phyloP scores from a whole-genome alignment of 2,329 filamentous ascomycete species.

The Stachybotrys echinatus region DNA sequence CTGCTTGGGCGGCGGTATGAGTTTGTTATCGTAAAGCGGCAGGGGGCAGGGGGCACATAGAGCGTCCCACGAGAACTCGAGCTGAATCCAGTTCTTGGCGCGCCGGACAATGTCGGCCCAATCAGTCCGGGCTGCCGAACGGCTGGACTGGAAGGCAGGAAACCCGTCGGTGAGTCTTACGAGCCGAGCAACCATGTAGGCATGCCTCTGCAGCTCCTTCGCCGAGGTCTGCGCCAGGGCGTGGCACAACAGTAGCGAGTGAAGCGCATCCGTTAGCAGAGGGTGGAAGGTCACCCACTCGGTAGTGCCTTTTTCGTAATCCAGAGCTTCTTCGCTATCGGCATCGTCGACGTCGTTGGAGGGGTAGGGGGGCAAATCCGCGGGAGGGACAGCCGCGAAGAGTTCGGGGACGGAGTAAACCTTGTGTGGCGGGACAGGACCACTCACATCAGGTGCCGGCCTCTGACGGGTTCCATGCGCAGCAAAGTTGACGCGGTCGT shows the following conservation, averaged over 20 bases:
- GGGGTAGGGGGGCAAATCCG: constrained; percentile 65
- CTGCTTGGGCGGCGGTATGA: constrained; percentile 10
- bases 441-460: constrained; percentile 24
- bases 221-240: constrained; percentile 72
- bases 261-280: constrained; percentile 70
- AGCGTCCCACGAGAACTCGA: constrained; percentile 62
- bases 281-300: constrained; percentile 66
- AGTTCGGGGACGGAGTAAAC: constrained; percentile 51
- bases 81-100: constrained; percentile 63
- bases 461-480: constrained; percentile 41
- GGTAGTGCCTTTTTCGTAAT: constrained; percentile 19
- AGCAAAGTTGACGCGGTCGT: constrained; percentile 51
- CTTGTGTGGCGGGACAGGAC: constrained; percentile 24
- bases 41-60: constrained; percentile 60
- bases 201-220: constrained; percentile 73
- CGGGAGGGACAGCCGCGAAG: constrained; percentile 63
- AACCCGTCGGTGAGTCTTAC: constrained; percentile 72
- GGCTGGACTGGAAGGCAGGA: constrained; percentile 70
- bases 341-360: constrained; percentile 29
- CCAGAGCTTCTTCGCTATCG: constrained; percentile 21
- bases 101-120: constrained; percentile 73
- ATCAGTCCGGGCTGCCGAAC: constrained; percentile 68
- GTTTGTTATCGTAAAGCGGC: constrained; percentile 22
- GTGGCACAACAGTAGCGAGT: constrained; percentile 73
- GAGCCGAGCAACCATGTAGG: constrained; percentile 74